Conservation (phyloP, 75 land plant species). For the Cupressus sempervirens region DNA sequence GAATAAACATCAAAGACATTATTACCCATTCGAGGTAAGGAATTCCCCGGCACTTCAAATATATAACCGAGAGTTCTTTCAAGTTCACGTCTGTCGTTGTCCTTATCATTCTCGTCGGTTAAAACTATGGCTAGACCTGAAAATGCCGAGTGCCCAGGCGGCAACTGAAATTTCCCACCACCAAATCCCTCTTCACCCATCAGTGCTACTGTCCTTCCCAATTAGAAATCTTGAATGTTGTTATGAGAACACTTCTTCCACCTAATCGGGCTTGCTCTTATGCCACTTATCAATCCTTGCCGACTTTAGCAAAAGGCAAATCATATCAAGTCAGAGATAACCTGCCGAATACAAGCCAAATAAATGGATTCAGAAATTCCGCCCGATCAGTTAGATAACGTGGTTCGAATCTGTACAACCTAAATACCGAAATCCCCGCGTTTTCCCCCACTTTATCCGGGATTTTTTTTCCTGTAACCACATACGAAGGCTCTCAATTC, state of each 20-base stretch:
- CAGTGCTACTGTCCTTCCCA: background rate
- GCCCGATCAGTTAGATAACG: too few relatives aligned
- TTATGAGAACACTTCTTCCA: background rate
- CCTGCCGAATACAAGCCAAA: background rate
- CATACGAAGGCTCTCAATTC: too few relatives aligned
- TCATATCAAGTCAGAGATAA: background rate
- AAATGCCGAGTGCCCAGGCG: conserved; percentile 33
- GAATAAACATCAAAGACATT: conserved; percentile 20
- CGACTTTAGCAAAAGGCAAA: background rate
- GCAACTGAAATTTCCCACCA: background rate
- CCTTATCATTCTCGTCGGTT: conserved; percentile 23
- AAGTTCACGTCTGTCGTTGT: conserved; percentile 39
- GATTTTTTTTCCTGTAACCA: background rate
- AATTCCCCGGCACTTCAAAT: conserved; percentile 53
- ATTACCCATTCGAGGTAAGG: conserved; percentile 11
- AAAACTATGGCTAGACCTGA: conserved; percentile 55
- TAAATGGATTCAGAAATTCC: too few relatives aligned
- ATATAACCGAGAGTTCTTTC: conserved; percentile 69
- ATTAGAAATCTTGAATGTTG: background rate
- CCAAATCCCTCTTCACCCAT: conserved; percentile 49
- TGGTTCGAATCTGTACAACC: background rate
- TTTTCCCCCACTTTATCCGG: background rate
- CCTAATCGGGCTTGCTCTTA: background rate
- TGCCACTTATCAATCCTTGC: background rate
- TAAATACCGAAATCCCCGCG: background rate